Conservation (phyloP, 306 rosid genomes). For the Lithocarpus polystachyus region DNA sequence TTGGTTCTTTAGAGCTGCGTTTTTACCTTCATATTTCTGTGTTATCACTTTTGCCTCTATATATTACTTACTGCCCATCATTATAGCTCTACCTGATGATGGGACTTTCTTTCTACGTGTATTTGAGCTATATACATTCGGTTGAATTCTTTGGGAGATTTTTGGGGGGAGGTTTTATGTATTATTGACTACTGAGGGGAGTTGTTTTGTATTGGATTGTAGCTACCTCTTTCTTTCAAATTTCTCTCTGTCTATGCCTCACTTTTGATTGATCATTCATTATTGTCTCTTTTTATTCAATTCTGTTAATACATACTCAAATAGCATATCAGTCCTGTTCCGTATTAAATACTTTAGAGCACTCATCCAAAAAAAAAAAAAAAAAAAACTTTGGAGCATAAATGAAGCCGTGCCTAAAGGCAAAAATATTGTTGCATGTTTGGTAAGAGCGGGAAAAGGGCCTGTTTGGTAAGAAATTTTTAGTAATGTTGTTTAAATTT, state of each 20-base stretch:
- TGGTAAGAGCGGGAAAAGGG: no score
- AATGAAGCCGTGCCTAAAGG: no score
- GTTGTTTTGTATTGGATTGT: constrained; percentile 18
- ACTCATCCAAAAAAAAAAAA: no score
- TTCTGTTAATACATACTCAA: no score
- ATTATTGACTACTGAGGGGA: constrained; percentile 18
- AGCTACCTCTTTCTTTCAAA: neutral
- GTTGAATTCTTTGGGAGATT: constrained; percentile 68
- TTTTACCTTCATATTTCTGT: constrained; percentile 10
- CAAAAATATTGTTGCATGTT: no score
- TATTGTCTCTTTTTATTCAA: neutral
- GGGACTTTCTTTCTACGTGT: constrained; percentile 31
- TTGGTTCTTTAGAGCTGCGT: constrained; percentile 45
- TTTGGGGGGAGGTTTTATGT: constrained; percentile 39
- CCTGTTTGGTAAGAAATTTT: no score
- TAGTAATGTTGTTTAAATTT: no score
- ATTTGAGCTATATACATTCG: constrained; percentile 37
- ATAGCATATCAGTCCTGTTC: no score
- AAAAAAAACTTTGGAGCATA: no score
- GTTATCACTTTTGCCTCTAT: constrained; percentile 21
- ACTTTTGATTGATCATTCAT: neutral
- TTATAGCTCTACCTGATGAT: constrained; percentile 25
- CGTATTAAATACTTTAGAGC: no score
- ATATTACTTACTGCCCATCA: constrained; percentile 26
- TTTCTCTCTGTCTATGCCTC: neutral